These are phyloP conservation scores for Castanea mollissima DNA, from an alignment of 306 rosid genomes.

Conservation along the genomic window DNA sequence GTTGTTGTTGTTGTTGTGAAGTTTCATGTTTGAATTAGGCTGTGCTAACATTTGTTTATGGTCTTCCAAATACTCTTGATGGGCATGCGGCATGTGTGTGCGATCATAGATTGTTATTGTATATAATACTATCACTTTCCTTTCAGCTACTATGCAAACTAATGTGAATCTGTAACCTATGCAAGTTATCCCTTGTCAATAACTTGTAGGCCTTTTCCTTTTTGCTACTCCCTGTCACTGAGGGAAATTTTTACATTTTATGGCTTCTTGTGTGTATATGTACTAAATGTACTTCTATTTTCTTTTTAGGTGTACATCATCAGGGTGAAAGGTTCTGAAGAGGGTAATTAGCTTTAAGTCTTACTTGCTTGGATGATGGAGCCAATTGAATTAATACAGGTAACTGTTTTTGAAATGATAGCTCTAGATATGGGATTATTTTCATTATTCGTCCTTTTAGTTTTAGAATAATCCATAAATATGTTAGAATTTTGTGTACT, in stretches of 20 bases:
- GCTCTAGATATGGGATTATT: not conserved
- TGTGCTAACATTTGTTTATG: not conserved
- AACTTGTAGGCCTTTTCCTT: not conserved
- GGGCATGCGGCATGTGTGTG: too few species aligned
- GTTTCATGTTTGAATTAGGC: not conserved
- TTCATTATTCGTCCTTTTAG: not conserved
- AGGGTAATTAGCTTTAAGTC: slow-evolving; percentile 12
- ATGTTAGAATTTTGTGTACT: not conserved
- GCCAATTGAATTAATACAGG: slow-evolving; percentile 32
- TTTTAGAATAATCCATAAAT: not conserved
- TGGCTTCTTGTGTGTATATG: not conserved
- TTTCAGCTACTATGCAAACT: too few species aligned
- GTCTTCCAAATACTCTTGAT: too few species aligned
- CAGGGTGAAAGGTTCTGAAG: slow-evolving; percentile 43
- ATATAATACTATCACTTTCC: not conserved
- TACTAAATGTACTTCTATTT: slow-evolving; percentile 14
- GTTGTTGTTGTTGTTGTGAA: not conserved
- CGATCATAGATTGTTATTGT: not conserved
- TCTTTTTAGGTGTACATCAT: slow-evolving; percentile 56
- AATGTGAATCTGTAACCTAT: too few species aligned
- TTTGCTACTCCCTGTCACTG: not conserved
- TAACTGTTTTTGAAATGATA: not conserved
- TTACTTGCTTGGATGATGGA: slow-evolving; percentile 21
- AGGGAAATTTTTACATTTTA: not conserved
- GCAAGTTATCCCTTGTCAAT: not conserved